Evolutionary conservation across 1,284 basidiomycete species (phyloP).

Genomic region (Sanghuangporus weigelae): DNA sequence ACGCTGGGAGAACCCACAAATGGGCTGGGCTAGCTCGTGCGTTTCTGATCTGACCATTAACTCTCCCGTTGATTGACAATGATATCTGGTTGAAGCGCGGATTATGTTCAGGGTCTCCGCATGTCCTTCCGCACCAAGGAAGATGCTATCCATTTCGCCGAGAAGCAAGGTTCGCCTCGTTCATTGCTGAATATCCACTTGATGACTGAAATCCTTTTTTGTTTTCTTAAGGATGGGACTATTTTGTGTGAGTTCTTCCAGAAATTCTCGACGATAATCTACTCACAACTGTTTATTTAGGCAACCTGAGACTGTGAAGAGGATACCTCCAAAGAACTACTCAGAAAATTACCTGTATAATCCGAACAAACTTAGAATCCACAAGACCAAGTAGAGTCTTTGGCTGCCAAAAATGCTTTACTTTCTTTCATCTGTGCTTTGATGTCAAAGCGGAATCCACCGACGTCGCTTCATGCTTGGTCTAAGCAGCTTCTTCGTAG

Average conservation of each 20-base stretch:
- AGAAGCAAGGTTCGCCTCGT: conserved; percentile 71
- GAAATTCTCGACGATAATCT: not conserved
- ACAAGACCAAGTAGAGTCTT: conserved; percentile 82
- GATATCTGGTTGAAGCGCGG: conserved; percentile 54
- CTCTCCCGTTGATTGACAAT: not conserved
- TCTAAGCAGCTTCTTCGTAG: no score
- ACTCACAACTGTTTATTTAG: conserved; percentile 36
- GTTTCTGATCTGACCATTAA: not conserved
- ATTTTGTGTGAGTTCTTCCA: conserved; percentile 54
- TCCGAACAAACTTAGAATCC: conserved; percentile 77
- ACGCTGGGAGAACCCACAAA: conserved; percentile 98
- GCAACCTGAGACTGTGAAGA: conserved; percentile 62
- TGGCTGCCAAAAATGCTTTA: not conserved
- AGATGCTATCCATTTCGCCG: conserved; percentile 91
- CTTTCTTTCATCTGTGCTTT: not conserved
- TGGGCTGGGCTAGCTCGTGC: conserved; percentile 94
- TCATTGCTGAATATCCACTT: not conserved
- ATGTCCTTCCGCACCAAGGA: conserved; percentile 87
- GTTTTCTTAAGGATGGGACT: conserved; percentile 61
- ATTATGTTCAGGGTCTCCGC: conserved; percentile 95
- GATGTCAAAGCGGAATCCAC: not conserved
- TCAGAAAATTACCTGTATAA: conserved; percentile 88
- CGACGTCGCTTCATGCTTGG: no score
- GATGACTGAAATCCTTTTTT: not conserved
- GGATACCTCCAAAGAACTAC: conserved; percentile 89